These are phyloP conservation scores for Ustilaginoidea virens DNA, from an alignment of 2,329 filamentous ascomycete species.

Conservation along the genomic window DNA sequence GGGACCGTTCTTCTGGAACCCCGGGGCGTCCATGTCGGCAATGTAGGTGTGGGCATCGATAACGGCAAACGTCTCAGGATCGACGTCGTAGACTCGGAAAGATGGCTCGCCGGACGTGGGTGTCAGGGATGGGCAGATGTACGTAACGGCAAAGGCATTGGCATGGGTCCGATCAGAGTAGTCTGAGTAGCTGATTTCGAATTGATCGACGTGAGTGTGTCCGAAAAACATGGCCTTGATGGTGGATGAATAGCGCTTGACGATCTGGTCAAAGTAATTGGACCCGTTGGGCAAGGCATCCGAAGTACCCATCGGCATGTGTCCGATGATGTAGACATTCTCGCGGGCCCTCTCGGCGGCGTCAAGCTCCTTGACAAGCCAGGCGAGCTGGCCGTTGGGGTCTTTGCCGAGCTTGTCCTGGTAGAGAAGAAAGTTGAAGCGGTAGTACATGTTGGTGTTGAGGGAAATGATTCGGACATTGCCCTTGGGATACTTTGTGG, in stretches of 20 bases:
- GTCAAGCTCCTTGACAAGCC: slow-evolving; percentile 36
- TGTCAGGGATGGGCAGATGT: slow-evolving; percentile 36
- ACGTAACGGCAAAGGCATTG: slow-evolving; percentile 31
- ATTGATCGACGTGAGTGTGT: slow-evolving; percentile 40
- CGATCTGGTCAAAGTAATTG: slow-evolving; percentile 34
- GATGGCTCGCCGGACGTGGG: slow-evolving; percentile 37
- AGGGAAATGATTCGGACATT: slow-evolving; percentile 42
- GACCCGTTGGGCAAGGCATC: slow-evolving; percentile 36
- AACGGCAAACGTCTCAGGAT: slow-evolving; percentile 37
- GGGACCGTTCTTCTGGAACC: slow-evolving; percentile 26
- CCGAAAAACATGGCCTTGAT: slow-evolving; percentile 41
- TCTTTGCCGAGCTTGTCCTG: slow-evolving; percentile 29
- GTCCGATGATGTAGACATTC: slow-evolving; percentile 39
- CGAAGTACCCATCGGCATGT: slow-evolving; percentile 34
- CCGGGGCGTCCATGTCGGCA: slow-evolving; percentile 30
- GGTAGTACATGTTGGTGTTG: slow-evolving; percentile 45
- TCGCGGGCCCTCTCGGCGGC: slow-evolving; percentile 33
- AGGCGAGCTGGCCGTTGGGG: slow-evolving; percentile 34
- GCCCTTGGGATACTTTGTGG: slow-evolving; percentile 24
- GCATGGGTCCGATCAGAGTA: slow-evolving; percentile 23
- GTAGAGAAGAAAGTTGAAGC: slow-evolving; percentile 41
- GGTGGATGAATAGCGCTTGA: slow-evolving; percentile 34
- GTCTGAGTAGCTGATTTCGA: slow-evolving; percentile 37
- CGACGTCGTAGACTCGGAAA: slow-evolving; percentile 41
- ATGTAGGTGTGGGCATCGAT: slow-evolving; percentile 37